phyloP scores from a whole-genome alignment of 2,329 filamentous ascomycete species.

The Metarhizium album region DNA sequence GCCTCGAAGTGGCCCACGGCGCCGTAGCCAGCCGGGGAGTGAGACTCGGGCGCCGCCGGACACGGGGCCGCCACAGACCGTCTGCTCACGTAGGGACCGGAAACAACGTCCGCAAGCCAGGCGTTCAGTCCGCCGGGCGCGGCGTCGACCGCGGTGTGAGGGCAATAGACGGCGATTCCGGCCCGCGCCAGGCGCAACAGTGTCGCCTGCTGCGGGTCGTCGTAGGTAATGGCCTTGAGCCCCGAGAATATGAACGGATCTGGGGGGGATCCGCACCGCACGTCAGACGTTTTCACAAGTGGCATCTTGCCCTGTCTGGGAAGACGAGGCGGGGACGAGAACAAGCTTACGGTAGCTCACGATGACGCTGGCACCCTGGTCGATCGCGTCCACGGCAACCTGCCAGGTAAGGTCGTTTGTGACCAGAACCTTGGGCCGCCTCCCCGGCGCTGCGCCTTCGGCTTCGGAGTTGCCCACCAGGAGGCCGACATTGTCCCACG shows the following conservation, averaged over 20 bases:
- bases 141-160: constrained; percentile 90
- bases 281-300: no score
- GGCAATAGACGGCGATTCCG: constrained; percentile 90
- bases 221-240: constrained; percentile 76
- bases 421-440: constrained; percentile 34
- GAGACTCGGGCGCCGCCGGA: constrained; percentile 28
- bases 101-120: constrained; percentile 84
- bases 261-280: constrained; percentile 24
- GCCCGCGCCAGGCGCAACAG: constrained; percentile 72
- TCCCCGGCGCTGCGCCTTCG: no score
- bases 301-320: no score
- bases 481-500: constrained; percentile 95
- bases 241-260: constrained; percentile 95
- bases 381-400: constrained; percentile 84
- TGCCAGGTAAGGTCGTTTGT: constrained; percentile 85
- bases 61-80: constrained; percentile 37
- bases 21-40: constrained; percentile 42
- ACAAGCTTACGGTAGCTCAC: constrained; percentile 74
- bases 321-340: background rate
- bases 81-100: constrained; percentile 33
- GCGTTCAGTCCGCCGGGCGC: constrained; percentile 78
- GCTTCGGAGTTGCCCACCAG: constrained; percentile 39
- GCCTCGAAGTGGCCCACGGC: constrained; percentile 32
- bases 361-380: constrained; percentile 63
- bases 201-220: constrained; percentile 76